These are phyloP conservation scores for Tremella fuciformis DNA, from an alignment of 768 basidiomycete genomes.

Conservation along the genomic window DNA sequence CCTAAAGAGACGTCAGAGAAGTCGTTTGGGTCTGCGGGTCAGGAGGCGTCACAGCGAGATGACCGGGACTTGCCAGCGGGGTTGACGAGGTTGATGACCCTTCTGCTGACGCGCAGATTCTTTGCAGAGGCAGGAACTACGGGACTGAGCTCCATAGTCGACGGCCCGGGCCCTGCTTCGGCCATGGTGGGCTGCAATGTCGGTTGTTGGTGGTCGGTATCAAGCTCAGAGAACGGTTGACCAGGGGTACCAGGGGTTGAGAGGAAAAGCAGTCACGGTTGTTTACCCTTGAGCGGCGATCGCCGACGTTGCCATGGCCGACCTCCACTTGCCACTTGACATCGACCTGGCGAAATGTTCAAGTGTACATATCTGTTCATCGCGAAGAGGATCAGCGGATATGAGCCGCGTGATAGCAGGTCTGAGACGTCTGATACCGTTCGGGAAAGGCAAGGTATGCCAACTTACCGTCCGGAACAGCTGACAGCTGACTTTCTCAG, in stretches of 20 bases:
- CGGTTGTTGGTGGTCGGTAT: no score
- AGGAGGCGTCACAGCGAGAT: not conserved
- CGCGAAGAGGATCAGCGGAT: not conserved
- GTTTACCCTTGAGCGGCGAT: not conserved
- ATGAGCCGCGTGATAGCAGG: not conserved
- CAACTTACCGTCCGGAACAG: not conserved
- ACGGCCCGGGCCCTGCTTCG: conserved; percentile 29
- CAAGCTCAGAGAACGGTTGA: not conserved
- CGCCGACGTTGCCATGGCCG: not conserved
- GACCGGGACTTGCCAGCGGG: conserved; percentile 33
- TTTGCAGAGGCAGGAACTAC: conserved; percentile 24
- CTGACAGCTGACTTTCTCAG: conserved; percentile 12
- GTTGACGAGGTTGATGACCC: conserved; percentile 37
- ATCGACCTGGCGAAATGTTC: conserved; percentile 1
- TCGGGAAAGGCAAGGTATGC: conserved; percentile 5
- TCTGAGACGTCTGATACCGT: not conserved
- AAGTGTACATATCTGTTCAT: not conserved
- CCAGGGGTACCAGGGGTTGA: not conserved
- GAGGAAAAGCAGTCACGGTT: conserved; percentile 11
- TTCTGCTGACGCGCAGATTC: conserved; percentile 23
- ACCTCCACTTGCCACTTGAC: conserved; percentile 2
- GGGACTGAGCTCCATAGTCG: conserved; percentile 21
- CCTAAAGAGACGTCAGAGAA: conserved; percentile 10
- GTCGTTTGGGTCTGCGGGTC: conserved; percentile 19
- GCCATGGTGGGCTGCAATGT: conserved; percentile 13